Evolutionary conservation across 495 filamentous ascomycete species (phyloP), one percentile per base, ranked within the genome.

Genomic region (Tuber aestivum): DNA sequence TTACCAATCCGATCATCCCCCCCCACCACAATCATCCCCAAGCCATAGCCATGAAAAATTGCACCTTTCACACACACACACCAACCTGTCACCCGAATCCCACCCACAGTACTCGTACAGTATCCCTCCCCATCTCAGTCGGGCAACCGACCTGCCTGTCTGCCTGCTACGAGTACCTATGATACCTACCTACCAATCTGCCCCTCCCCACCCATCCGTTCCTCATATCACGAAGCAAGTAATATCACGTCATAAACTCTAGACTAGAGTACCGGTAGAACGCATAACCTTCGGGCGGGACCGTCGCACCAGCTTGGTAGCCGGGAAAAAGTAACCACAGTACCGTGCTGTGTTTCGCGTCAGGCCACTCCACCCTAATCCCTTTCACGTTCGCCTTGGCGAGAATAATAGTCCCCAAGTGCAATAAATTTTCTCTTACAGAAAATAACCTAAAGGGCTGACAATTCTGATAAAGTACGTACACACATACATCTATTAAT

Each of bases 401-500:
- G 9, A 45, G 42, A 45, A 56, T 56, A 56, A 9, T 14, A 0
- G 23, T 27, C 3, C 8, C 48, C n/a, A 21, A n/a, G 48, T n/a
- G 21, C 2, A n/a, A 56, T 14, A 56, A 56, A 27, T 7, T 56
- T 12, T 56, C n/a, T 27, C 50, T 12, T 27, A 40, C 38, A 40
- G 38, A 3, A 27, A 50, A n/a, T 50, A 23, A 50, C 23, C 48
- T 23, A n/a, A 56, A 56, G 50, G 50, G 23, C n/a, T 3, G 9
- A 56, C n/a, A 56, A 56, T 27, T 10, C 50, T 27, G 27, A 9
- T n/a, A 56, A 56, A 56, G 50, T 56, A 27, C 50, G 8, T 56
- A 56, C 50, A 56, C 50, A 56, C 50, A 56, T 56, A 27, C 50
- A 56, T 65, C 56, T 65, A 65, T 65, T 65, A 65, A 65, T 35